A percentile compares a stretch with the other conserved stretches of the same genome.
These are phyloP conservation scores for Backusella sp. DNA, from an alignment of 192 early-diverging fungal genomes.

Conservation along the genomic window DNA sequence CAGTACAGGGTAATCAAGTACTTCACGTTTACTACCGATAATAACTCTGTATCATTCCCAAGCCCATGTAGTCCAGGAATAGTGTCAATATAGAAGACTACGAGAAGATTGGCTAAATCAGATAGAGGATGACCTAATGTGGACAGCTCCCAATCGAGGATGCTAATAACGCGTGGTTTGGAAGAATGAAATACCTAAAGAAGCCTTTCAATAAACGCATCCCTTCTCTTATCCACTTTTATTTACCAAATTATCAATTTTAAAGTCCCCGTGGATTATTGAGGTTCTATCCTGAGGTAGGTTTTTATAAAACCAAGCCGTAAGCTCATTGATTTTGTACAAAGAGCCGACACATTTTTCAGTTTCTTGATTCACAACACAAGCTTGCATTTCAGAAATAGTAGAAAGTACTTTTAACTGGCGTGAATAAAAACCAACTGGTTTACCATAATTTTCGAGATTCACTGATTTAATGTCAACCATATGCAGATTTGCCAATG, in stretches of 20 bases:
- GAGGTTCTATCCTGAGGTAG: slow-evolving; percentile 70
- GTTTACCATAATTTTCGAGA: slow-evolving; percentile 65
- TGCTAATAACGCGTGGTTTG: slow-evolving; percentile 72
- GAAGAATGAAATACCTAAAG: slow-evolving; percentile 71
- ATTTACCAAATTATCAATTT: slow-evolving; percentile 42
- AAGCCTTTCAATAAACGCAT: neutral
- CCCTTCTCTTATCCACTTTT: neutral
- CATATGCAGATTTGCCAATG: slow-evolving; percentile 77
- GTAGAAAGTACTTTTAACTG: slow-evolving; percentile 70
- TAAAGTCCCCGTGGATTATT: slow-evolving; percentile 92
- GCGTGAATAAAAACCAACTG: slow-evolving; percentile 74
- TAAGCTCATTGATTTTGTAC: slow-evolving; percentile 61
- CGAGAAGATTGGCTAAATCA: slow-evolving; percentile 85
- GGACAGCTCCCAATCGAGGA: slow-evolving; percentile 92
- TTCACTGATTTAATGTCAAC: slow-evolving; percentile 63
- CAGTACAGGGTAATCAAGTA: slow-evolving; percentile 76
- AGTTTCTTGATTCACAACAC: slow-evolving; percentile 49
- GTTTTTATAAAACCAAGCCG: slow-evolving; percentile 69
- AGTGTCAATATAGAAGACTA: slow-evolving; percentile 54
- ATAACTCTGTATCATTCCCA: slow-evolving; percentile 37
- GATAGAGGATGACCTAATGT: slow-evolving; percentile 91
- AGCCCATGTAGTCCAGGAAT: slow-evolving; percentile 26
- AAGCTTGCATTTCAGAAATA: slow-evolving; percentile 68
- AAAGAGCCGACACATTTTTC: slow-evolving; percentile 61
- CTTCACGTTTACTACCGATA: slow-evolving; percentile 58